These are phyloP conservation scores for Pythium oligandrum DNA, from an alignment of 352 stramenopile genomes.

Conservation along the genomic window DNA sequence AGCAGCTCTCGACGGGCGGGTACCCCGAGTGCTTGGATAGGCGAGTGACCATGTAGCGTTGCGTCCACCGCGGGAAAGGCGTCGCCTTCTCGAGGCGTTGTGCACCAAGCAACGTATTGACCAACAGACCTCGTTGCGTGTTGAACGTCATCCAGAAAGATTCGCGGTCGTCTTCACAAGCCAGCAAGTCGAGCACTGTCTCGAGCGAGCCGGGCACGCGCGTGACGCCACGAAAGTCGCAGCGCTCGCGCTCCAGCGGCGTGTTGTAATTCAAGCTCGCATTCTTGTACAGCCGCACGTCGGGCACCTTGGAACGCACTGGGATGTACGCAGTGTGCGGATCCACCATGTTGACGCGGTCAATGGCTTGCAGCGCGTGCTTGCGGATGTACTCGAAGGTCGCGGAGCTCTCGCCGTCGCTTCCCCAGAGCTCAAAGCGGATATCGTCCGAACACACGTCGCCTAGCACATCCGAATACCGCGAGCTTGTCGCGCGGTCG, in stretches of 20 bases:
- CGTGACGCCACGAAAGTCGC: conserved; percentile 67
- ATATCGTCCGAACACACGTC: too few species aligned
- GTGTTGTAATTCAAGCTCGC: conserved; percentile 14
- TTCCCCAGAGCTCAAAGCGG: conserved; percentile 28
- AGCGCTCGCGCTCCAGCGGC: conserved; percentile 25
- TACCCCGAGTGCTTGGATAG: conserved; percentile 47
- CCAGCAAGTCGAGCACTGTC: conserved; percentile 47
- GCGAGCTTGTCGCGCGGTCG: too few species aligned
- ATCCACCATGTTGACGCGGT: conserved; percentile 40
- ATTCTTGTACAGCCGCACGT: conserved; percentile 62
- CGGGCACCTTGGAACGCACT: conserved; percentile 46
- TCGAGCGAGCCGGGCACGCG: conserved; percentile 55
- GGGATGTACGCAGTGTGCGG: conserved; percentile 44
- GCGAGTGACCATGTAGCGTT: conserved; percentile 55
- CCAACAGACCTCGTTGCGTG: conserved; percentile 54
- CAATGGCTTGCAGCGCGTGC: conserved; percentile 42
- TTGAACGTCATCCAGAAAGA: conserved; percentile 74
- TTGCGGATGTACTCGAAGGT: conserved; percentile 50
- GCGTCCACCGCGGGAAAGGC: conserved; percentile 58
- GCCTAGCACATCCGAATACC: too few species aligned
- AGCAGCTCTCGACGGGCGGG: conserved; percentile 55
- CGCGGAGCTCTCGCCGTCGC: conserved; percentile 24
- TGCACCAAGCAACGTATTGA: conserved; percentile 37
- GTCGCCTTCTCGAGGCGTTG: conserved; percentile 21
- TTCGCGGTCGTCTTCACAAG: conserved; percentile 51